A percentile compares a stretch with the other conserved stretches of the same genome.
Conservation (phyloP, 2,329 filamentous ascomycete genomes). For the Aspergillus sp. region DNA sequence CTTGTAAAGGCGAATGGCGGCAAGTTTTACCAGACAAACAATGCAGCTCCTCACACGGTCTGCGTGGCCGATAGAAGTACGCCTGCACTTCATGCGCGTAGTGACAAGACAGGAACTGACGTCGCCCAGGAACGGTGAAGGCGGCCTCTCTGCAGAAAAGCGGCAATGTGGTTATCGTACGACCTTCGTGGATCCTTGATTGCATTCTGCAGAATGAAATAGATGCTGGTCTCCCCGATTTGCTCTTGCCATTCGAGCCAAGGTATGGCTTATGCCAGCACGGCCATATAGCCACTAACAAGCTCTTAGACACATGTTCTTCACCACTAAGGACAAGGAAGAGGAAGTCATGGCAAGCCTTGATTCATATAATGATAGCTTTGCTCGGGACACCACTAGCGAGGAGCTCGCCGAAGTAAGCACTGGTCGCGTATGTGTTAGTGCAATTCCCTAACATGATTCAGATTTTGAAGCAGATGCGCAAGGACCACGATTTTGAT, state of each 20-base stretch:
- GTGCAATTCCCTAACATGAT: conserved; percentile 3
- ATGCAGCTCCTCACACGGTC: conserved; percentile 61
- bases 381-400: conserved; percentile 64
- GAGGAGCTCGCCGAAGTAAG: conserved; percentile 58
- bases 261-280: conserved; percentile 27
- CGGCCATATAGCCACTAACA: conserved; percentile 6
- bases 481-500: conserved; percentile 18
- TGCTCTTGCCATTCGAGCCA: conserved; percentile 65
- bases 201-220: conserved; percentile 63
- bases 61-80: conserved; percentile 76
- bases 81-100: not conserved
- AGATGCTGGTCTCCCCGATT: conserved; percentile 53
- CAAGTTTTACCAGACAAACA: conserved; percentile 71
- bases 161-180: conserved; percentile 69
- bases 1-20: conserved; percentile 84
- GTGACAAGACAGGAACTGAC: conserved; percentile 10
- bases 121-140: conserved; percentile 59
- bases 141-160: conserved; percentile 78
- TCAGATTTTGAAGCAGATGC: conserved; percentile 45
- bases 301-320: conserved; percentile 66
- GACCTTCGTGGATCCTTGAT: conserved; percentile 79
- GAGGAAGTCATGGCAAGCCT: conserved; percentile 60
- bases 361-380: conserved; percentile 82
- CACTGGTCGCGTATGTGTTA: conserved; percentile 10
- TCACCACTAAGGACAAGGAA: conserved; percentile 58